Evolutionary conservation across 768 basidiomycete genomes (phyloP).

Genomic region (Amanita pallidorosea): DNA sequence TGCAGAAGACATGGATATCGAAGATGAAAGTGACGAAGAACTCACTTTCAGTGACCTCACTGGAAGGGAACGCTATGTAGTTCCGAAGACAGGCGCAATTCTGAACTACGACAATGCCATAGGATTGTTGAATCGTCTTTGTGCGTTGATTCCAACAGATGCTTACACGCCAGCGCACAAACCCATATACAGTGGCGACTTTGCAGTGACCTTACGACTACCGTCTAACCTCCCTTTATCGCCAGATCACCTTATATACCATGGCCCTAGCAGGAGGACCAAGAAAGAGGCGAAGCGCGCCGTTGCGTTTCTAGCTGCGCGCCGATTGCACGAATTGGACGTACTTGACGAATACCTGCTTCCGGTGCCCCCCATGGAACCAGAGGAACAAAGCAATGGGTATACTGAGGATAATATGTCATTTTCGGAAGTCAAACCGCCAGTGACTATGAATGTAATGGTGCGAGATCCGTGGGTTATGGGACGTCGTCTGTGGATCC

Average conservation of each 20-base stretch:
- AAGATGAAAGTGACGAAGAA: slow-evolving; percentile 26
- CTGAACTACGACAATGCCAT: slow-evolving; percentile 74
- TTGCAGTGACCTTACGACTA: slow-evolving; percentile 44
- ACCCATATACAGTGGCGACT: slow-evolving; percentile 57
- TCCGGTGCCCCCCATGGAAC: slow-evolving; percentile 37
- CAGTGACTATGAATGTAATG: slow-evolving; percentile 43
- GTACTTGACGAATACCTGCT: slow-evolving; percentile 79
- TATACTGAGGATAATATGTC: slow-evolving; percentile 42
- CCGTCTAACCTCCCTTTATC: slow-evolving; percentile 59
- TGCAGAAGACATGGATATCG: slow-evolving; percentile 33
- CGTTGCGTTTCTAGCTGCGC: slow-evolving; percentile 72
- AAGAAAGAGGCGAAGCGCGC: slow-evolving; percentile 81
- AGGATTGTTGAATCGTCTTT: slow-evolving; percentile 62
- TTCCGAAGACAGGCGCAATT: slow-evolving; percentile 63
- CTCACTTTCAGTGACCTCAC: slow-evolving; percentile 44
- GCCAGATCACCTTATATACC: slow-evolving; percentile 38
- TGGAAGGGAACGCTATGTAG: slow-evolving; percentile 63
- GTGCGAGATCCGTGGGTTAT: slow-evolving; percentile 63
- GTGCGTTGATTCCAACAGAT: slow-evolving; percentile 67
- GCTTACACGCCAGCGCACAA: slow-evolving; percentile 47
- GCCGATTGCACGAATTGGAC: slow-evolving; percentile 52
- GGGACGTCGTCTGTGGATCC: slow-evolving; percentile 48
- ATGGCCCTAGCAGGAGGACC: slow-evolving; percentile 48
- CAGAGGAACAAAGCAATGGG: slow-evolving; percentile 36
- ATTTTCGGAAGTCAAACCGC: slow-evolving; percentile 32